phyloP scores from a whole-genome alignment of 768 basidiomycete species.

The Gelatoporia subvermispora region DNA sequence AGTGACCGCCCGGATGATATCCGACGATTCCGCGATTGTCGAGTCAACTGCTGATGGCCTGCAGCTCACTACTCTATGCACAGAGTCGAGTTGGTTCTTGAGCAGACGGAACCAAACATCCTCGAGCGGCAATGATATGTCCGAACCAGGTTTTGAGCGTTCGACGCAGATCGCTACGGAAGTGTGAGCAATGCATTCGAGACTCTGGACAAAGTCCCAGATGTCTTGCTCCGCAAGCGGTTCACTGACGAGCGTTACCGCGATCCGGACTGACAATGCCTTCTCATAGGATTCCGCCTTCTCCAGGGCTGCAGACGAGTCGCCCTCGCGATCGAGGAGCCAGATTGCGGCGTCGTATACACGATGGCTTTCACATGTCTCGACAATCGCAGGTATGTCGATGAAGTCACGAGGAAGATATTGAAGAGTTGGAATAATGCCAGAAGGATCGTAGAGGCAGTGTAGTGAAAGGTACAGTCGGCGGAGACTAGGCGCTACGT shows the following conservation, averaged over 20 bases:
- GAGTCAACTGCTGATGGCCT: constrained; percentile 17
- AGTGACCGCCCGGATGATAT: constrained; percentile 7
- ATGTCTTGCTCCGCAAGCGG: constrained; percentile 6
- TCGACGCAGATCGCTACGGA: constrained; percentile 69
- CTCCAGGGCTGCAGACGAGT: constrained; percentile 58
- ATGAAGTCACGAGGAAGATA: constrained; percentile 47
- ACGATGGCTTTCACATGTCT: constrained; percentile 60
- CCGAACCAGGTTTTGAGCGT: constrained; percentile 43
- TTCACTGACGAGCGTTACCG: constrained; percentile 29
- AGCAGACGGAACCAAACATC: constrained; percentile 90
- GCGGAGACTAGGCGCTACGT: constrained; percentile 47
- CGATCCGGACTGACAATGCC: constrained; percentile 41
- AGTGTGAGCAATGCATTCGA: constrained; percentile 55
- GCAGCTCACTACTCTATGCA: constrained; percentile 61
- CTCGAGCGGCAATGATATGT: constrained; percentile 50
- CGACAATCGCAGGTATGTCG: constrained; percentile 51
- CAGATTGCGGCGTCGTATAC: constrained; percentile 80
- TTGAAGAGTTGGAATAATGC: constrained; percentile 59
- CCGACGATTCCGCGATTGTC: constrained; percentile 8
- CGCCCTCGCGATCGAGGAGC: constrained; percentile 62
- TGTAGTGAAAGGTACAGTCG: constrained; percentile 68
- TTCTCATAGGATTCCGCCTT: constrained; percentile 61
- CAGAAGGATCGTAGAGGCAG: constrained; percentile 61
- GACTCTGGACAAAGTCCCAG: constrained; percentile 36
- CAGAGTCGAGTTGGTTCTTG: constrained; percentile 72